These are phyloP conservation scores for Exutisphaerella laricina DNA, from an alignment of 2,329 filamentous ascomycete genomes.

Conservation along the genomic window DNA sequence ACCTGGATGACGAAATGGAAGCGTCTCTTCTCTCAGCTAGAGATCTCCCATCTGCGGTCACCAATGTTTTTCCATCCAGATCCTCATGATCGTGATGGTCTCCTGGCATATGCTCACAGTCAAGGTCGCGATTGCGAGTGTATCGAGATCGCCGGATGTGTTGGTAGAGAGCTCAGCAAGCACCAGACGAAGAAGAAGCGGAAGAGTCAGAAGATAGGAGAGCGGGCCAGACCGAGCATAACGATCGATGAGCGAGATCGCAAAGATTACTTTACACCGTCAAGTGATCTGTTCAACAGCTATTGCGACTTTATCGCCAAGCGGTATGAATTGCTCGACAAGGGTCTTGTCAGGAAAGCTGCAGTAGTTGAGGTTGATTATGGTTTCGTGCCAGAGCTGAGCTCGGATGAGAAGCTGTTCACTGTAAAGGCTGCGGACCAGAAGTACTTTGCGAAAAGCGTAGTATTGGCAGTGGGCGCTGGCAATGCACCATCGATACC, in stretches of 20 bases:
- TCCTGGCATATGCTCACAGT: conserved; percentile 63
- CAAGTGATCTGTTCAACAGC: conserved; percentile 36
- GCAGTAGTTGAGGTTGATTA: conserved; percentile 58
- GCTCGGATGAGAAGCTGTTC: conserved; percentile 54
- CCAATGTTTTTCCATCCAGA: conserved; percentile 82
- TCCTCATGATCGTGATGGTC: conserved; percentile 65
- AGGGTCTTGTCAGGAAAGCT: conserved; percentile 54
- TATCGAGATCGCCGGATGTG: conserved; percentile 65
- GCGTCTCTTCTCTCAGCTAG: conserved; percentile 59
- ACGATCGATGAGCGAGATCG: conserved; percentile 44
- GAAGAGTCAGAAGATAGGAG: conserved; percentile 12
- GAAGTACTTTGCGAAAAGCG: conserved; percentile 53
- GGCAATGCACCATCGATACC: conserved; percentile 54
- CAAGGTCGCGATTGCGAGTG: conserved; percentile 58
- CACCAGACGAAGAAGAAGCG: conserved; percentile 64
- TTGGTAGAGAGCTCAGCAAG: conserved; percentile 75
- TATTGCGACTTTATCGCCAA: conserved; percentile 39
- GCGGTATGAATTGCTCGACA: conserved; percentile 43
- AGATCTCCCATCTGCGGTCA: conserved; percentile 67
- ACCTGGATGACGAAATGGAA: conserved; percentile 69
- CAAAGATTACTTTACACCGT: conserved; percentile 44
- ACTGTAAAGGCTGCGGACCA: conserved; percentile 54
- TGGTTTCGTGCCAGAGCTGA: conserved; percentile 41
- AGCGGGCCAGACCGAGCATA: conserved; percentile 27
- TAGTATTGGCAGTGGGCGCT: conserved; percentile 66